Percentiles rank a stretch among this genome's conserved stretches.
phyloP scores from a whole-genome alignment of 2,329 filamentous ascomycete genomes.

The Fusarium concolor region DNA sequence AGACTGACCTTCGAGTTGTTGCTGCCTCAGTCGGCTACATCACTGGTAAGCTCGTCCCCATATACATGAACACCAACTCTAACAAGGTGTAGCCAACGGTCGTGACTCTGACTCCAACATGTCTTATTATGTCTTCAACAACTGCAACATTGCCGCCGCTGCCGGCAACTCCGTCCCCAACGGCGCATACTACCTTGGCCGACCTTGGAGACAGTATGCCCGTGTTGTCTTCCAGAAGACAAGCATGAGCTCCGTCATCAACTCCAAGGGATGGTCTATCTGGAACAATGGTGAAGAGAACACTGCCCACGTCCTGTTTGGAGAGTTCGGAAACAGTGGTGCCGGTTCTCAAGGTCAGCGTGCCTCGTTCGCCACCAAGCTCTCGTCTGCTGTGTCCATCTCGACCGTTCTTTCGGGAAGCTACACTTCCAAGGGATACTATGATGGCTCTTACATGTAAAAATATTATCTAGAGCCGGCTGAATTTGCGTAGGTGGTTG shows the following conservation, averaged over 20 bases:
- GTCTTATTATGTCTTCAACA: constrained; percentile 61
- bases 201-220: constrained; percentile 60
- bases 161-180: constrained; percentile 51
- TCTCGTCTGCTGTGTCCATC: constrained; percentile 52
- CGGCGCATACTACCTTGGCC: constrained; percentile 60
- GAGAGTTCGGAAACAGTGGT: constrained; percentile 70
- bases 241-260: constrained; percentile 65
- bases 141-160: constrained; percentile 56
- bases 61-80: fast-evolving
- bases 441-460: constrained; percentile 39
- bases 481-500: background rate
- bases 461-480: background rate
- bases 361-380: constrained; percentile 47
- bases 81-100: constrained; percentile 53
- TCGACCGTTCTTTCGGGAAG: constrained; percentile 41
- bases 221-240: constrained; percentile 63
- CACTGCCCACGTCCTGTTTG: constrained; percentile 65
- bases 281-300: constrained; percentile 64
- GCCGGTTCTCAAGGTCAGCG: constrained; percentile 63
- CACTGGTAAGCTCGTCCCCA: constrained; percentile 50
- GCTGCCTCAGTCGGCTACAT: constrained; percentile 53
- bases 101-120: constrained; percentile 49
- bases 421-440: constrained; percentile 38
- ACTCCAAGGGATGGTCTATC: constrained; percentile 66
- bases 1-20: constrained; percentile 55